Percentiles rank a stretch among this genome's conserved stretches.
Evolutionary conservation across 495 filamentous ascomycete genomes (phyloP).

Genomic region (Patellaria atrata): DNA sequence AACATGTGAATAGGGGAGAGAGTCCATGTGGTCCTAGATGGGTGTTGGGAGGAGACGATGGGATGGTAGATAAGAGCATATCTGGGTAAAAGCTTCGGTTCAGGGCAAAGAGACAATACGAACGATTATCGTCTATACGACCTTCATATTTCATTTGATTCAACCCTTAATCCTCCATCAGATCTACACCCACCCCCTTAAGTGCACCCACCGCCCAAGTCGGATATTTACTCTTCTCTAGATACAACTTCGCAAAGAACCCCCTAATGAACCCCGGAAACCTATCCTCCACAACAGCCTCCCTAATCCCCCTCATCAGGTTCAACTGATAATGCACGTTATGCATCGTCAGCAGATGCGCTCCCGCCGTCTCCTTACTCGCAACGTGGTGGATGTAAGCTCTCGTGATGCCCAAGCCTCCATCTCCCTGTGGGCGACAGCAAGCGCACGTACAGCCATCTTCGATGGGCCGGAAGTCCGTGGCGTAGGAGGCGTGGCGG

Average conservation of each 20-base stretch:
- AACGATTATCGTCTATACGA: no score
- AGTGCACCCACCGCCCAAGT: conserved; percentile 78
- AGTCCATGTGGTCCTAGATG: no score
- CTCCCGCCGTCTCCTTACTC: conserved; percentile 88
- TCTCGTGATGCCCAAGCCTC: conserved; percentile 70
- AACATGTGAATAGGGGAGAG: no score
- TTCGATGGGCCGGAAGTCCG: conserved; percentile 73
- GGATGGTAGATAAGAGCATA: no score
- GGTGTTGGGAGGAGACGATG: no score
- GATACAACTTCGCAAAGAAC: conserved; percentile 63
- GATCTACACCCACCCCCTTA: conserved; percentile 67
- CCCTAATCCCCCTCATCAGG: conserved; percentile 59
- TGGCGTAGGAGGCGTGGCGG: conserved; percentile 55
- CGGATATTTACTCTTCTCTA: conserved; percentile 54
- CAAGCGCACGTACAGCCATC: conserved; percentile 64
- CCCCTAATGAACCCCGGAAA: conserved; percentile 65
- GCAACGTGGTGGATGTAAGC: conserved; percentile 86
- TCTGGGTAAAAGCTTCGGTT: no score
- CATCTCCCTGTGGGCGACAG: conserved; percentile 52
- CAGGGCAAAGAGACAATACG: no score
- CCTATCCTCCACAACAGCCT: conserved; percentile 68
- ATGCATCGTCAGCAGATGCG: conserved; percentile 87
- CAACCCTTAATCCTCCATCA: conserved; percentile 36
- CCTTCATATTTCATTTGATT: no score
- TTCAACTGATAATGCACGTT: conserved; percentile 83